A percentile compares a stretch with the other conserved stretches of the same genome.
Evolutionary conservation across 2,329 filamentous ascomycete genomes (phyloP).

Genomic region (Diaporthe sp.): DNA sequence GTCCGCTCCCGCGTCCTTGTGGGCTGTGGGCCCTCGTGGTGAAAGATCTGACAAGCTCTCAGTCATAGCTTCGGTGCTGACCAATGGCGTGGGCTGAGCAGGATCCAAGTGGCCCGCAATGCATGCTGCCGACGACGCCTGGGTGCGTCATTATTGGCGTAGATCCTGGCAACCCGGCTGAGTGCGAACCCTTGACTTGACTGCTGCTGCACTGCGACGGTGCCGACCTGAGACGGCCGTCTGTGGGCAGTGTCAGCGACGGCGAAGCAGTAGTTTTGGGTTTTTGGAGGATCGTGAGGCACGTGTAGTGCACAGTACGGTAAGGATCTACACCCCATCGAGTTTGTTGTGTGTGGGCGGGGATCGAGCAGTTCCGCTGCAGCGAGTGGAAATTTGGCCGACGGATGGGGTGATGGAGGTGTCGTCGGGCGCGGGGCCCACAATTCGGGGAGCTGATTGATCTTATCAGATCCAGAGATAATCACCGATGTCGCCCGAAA

Average conservation of each 20-base stretch:
- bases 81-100: conserved; percentile 10
- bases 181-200: not conserved
- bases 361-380: not conserved
- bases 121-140: conserved; percentile 16
- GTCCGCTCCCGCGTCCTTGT: conserved; percentile 17
- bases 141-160: conserved; percentile 32
- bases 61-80: conserved; percentile 25
- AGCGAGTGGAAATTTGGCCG: conserved; percentile 7
- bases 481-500: conserved; percentile 58
- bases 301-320: not conserved
- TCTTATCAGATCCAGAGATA: conserved; percentile 70
- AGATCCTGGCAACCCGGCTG: not conserved
- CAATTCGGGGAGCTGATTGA: conserved; percentile 49
- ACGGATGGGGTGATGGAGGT: conserved; percentile 22
- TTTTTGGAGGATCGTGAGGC: not conserved
- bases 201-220: not conserved
- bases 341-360: not conserved
- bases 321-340: not conserved
- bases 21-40: conserved; percentile 7
- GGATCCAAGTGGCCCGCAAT: conserved; percentile 19
- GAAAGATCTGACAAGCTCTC: conserved; percentile 39
- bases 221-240: not conserved
- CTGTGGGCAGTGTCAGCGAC: not conserved
- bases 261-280: not conserved
- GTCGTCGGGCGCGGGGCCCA: conserved; percentile 16